Evolutionary conservation across 768 basidiomycete genomes (phyloP), one percentile per base, ranked within the genome.

Genomic region (Cantharellus anzutake): DNA sequence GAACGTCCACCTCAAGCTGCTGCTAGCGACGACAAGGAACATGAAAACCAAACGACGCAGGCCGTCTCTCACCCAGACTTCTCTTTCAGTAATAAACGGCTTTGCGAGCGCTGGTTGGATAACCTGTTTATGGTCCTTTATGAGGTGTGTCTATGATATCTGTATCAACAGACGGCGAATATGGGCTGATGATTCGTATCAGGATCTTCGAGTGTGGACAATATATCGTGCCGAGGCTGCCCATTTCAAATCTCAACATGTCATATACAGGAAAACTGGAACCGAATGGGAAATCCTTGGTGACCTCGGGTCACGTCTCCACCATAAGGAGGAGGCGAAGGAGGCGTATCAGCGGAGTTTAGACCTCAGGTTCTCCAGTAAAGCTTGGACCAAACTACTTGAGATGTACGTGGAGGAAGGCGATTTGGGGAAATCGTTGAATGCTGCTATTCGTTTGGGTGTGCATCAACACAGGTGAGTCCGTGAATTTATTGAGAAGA

Each of bases 191-290:
- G 39, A 7, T 1, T 4, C 14, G 7, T 29, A 40, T 4, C 63
- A 93, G 89, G 96, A 99, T 69, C 75, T 99, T 42, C 82, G 96
- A 14, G 87, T 99, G 3, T 98, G 94, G 85, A 99, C 96, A 1
- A 98, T 99, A 66, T 99, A 94, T 80, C 80, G 96, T 34, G 94
- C 96, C 2, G 96, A 98, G 68, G 87, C 97, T 5, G 92, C 93
- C 0, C 96, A 99, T 68, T 99, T 96, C 79, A 98, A 96, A 69
- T 93, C 91, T 2, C 94, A 98, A 69, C 93, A 96, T 64, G 86
- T 98, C 60, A 92, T 93, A 0, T 99, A 99, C 69, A 82, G 91
- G 61, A 98, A 98, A 74, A 97, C 94, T 0, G 91, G 88, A 0
- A 71, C 89, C 20, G 96, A 99, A 71, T 99, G 96, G 94, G 96